Conservation (phyloP, 148 eudicot species). For the Salicornia ramosissima region DNA sequence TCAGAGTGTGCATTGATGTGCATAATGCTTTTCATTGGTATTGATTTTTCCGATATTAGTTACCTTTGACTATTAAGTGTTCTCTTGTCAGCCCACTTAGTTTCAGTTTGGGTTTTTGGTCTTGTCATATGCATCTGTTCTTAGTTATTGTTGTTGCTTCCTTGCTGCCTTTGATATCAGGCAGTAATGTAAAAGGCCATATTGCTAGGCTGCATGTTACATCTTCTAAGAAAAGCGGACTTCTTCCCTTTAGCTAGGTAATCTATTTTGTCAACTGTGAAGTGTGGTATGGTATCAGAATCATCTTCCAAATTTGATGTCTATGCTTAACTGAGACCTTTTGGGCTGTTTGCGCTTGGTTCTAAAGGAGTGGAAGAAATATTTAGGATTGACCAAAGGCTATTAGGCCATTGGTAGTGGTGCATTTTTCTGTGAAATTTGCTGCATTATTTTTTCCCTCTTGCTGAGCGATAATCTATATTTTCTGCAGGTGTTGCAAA, state of each 20-base stretch:
- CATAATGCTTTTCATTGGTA: neutral
- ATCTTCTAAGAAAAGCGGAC: neutral
- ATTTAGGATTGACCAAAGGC: neutral
- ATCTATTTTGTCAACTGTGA: neutral
- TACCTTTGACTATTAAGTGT: neutral
- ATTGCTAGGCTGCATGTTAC: neutral
- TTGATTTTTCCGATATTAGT: neutral
- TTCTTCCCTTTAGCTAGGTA: constrained; percentile 4
- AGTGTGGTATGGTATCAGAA: neutral
- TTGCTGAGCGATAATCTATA: neutral
- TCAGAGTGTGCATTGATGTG: neutral
- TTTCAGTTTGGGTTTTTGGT: neutral
- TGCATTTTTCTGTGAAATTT: neutral
- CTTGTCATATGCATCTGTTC: neutral
- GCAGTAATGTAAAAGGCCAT: neutral
- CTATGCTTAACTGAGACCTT: neutral
- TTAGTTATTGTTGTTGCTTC: neutral
- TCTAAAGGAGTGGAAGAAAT: neutral
- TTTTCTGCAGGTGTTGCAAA: constrained; percentile 77
- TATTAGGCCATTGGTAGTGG: neutral
- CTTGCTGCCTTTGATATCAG: neutral
- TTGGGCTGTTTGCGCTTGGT: neutral
- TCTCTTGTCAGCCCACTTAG: neutral
- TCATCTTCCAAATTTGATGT: neutral
- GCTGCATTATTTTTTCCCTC: neutral